Base-by-base conservation (phyloP, 305 asterid species). In the Rubia balearica region DNA sequence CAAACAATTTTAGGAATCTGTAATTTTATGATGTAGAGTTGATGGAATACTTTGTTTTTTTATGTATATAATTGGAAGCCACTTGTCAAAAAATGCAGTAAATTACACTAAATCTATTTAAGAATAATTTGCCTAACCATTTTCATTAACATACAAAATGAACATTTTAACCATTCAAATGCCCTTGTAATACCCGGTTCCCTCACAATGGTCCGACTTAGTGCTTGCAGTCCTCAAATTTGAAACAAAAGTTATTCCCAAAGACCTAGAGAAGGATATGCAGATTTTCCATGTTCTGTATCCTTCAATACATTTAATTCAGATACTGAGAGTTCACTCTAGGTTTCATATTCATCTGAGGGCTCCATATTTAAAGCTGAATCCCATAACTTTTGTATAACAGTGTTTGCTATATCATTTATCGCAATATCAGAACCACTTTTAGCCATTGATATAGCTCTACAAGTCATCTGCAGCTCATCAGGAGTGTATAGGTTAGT, bases 331-430 rank as follows among this genome's bases (percentile, higher is more conserved):
- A 84, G 77, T 73, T 93, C 97, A 81, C 98, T 93, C 40, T 5
- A 5, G 40, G 40, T 36, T 36, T 36, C 7, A 36, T 5, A 90
- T 79, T 93, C 97, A 74, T 93, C 97, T 57, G 92, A 78, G 38
- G 96, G 83, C 75, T 93, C 98, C 79, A 88, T 70, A 84, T 86
- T 86, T 51, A 93, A 86, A 27, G 97, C 97, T 22, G 96, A 90
- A 84, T 90, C 98, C 98, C 96, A 93, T 82, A 93, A 93, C 81
- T 90, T 93, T 83, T 93, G 98, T 96, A 93, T 89, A 70, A 88
- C 87, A 19, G 96, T 82, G 72, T 81, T 88, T 77, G 97, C 88
- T 43, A 82, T 86, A 76, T 89, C 97, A 80, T 82, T 92, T 65
- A 71, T 90, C 74, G 90, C 71, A 69, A 30, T 30, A 30, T 87